Evolutionary conservation across 177 flowering plant species (phyloP), one percentile per base, ranked within the genome.

Genomic region (Tripterygium wilfordii): DNA sequence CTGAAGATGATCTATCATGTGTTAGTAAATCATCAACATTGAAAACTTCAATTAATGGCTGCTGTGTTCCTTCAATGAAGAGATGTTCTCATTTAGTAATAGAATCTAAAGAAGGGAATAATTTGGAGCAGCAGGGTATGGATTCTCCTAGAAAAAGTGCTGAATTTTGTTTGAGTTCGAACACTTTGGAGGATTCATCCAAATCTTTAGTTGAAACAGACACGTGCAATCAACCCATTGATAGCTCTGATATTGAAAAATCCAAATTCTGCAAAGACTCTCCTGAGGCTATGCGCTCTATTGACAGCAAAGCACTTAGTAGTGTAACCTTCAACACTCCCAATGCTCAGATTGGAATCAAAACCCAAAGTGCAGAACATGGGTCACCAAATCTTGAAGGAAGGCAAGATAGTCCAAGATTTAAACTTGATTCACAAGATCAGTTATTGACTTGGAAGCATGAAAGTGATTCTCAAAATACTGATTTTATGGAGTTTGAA

Each of bases 1-100:
- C 79, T 54, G 96, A 79, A 65, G 82, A 78, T 62, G 65, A 44
- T 55, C 64, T 65, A 60, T 24, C 57, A 26, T 36, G 45, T 50
- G 43, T 15, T 29, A n/a, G n/a, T n/a, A 57, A 21, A 15, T 58
- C 62, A 14, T 32, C 46, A 8, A 44, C 46, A 15, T 7, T 30
- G 36, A 48, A 37, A 15, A 32, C 25, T 1, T 17, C 10, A 22
- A 29, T 22, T 22, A 57, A 57, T 57, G 70, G 56, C 20, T 47
- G 47, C 57, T 35, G 43, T 50, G 36, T 43, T 48, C 46, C 69
- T 29, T 54, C 62, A 7, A 30, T 36, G 9, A 26, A 19, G 42
- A 61, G 38, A 21, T 53, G 51, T 38, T 57, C 67, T 45, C 32
- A 56, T 31, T 16, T 44, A 33, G 23, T 49, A 1, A 20, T 36